Conservation (phyloP, 176 grass and related monocot genomes). For the Hordeum marinum region DNA sequence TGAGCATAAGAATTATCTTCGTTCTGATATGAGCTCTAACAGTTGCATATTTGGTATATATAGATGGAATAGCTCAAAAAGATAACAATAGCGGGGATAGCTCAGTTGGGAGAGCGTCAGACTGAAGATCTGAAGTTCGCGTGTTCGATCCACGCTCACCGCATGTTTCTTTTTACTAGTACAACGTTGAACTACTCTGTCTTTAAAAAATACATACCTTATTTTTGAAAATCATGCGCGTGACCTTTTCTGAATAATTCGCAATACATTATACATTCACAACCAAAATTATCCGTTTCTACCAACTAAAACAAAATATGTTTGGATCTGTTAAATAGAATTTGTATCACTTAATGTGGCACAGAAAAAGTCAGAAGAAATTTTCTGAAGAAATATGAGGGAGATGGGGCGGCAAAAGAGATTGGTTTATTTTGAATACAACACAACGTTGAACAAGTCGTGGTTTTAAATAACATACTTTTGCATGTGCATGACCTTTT, state of each 20-base stretch:
- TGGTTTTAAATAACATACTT: background rate
- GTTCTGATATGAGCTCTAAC: background rate
- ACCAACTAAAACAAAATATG: no score
- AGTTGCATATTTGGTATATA: background rate
- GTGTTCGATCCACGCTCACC: constrained; percentile 94
- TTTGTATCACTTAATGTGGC: no score
- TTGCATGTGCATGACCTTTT: background rate
- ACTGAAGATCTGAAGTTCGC: constrained; percentile 96
- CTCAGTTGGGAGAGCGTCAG: constrained; percentile 95
- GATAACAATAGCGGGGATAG: constrained; percentile 52
- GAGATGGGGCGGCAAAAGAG: no score
- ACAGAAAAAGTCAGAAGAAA: no score
- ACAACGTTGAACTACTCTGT: no score
- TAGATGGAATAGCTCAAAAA: background rate
- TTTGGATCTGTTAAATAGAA: no score
- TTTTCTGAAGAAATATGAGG: no score
- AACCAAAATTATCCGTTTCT: no score
- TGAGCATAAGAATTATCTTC: background rate
- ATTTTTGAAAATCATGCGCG: no score
- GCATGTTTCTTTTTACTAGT: background rate
- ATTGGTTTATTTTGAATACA: background rate
- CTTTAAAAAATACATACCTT: no score
- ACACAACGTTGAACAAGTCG: background rate
- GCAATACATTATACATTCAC: no score
- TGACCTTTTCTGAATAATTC: no score